Conservation (phyloP, 1,284 basidiomycete genomes). For the Mycena citricolor region DNA sequence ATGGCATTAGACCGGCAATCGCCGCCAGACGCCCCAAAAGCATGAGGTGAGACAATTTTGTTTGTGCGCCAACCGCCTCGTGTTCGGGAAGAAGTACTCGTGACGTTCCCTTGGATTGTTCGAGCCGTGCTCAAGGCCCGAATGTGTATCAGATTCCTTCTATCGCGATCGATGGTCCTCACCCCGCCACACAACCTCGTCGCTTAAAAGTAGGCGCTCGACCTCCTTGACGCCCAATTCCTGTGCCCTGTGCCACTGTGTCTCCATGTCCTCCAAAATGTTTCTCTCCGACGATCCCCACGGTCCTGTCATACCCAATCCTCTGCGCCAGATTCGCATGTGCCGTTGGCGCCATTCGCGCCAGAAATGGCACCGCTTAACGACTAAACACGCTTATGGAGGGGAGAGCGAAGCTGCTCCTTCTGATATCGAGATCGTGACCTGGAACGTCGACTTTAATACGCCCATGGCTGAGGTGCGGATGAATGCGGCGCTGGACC, state of each 20-base stretch:
- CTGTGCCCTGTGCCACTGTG: neutral
- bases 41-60: no score
- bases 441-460: conserved; percentile 67
- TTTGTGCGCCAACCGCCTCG: conserved; percentile 20
- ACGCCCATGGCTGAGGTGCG: conserved; percentile 39
- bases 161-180: conserved; percentile 17
- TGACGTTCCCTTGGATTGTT: conserved; percentile 20
- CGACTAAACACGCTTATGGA: conserved; percentile 24
- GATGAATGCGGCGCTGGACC: conserved; percentile 45
- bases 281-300: neutral
- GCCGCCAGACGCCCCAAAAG: no score
- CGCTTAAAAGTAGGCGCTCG: conserved; percentile 9
- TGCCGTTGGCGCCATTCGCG: conserved; percentile 19
- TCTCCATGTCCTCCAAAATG: neutral
- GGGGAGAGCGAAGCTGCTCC: conserved; percentile 35
- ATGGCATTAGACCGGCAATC: no score
- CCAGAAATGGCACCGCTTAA: conserved; percentile 30
- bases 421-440: conserved; percentile 48
- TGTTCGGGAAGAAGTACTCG: conserved; percentile 14
- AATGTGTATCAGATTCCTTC: conserved; percentile 6
- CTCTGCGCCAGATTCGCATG: conserved; percentile 15
- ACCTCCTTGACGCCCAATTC: conserved; percentile 1
- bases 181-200: conserved; percentile 13
- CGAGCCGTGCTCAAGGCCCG: conserved; percentile 7
- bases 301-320: conserved; percentile 14